Conservation (phyloP, 2,329 filamentous ascomycete genomes). For the Daldinia sp. region DNA sequence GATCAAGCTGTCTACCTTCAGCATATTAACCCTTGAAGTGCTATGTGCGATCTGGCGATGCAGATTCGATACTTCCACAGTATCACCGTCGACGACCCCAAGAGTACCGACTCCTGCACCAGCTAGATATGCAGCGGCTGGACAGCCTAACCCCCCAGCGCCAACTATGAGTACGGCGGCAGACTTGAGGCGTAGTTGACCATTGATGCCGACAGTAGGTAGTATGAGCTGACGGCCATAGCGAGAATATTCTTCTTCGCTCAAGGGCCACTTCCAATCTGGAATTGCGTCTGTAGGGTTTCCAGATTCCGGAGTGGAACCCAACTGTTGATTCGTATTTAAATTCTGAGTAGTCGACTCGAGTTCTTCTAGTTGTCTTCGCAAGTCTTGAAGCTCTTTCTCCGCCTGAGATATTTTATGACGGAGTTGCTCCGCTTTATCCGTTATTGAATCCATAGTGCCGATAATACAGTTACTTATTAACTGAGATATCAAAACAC, state of each 20-base stretch:
- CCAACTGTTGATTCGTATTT: constrained; percentile 2
- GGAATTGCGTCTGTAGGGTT: constrained; percentile 12
- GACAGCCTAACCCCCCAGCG: constrained; percentile 90
- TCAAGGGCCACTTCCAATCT: constrained; percentile 74
- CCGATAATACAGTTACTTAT: background rate
- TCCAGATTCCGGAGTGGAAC: constrained; percentile 9
- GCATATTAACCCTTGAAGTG: constrained; percentile 75
- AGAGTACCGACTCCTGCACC: constrained; percentile 87
- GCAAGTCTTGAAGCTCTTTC: constrained; percentile 60
- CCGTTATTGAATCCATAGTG: constrained; percentile 31
- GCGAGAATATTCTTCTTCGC: constrained; percentile 79
- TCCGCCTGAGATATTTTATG: constrained; percentile 63
- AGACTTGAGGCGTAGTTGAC: constrained; percentile 78
- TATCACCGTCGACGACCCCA: constrained; percentile 88
- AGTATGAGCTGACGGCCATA: constrained; percentile 95
- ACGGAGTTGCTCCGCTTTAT: constrained; percentile 56
- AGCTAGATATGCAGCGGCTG: constrained; percentile 91
- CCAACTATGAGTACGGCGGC: constrained; percentile 85
- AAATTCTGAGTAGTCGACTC: constrained; percentile 49
- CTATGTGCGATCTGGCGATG: constrained; percentile 91
- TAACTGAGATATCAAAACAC: background rate
- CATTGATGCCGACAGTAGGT: constrained; percentile 80
- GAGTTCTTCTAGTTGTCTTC: constrained; percentile 58
- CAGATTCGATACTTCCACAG: constrained; percentile 89
- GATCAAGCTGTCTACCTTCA: constrained; percentile 84